Conservation (phyloP, 306 rosid species). For the Quercus wislizeni region DNA sequence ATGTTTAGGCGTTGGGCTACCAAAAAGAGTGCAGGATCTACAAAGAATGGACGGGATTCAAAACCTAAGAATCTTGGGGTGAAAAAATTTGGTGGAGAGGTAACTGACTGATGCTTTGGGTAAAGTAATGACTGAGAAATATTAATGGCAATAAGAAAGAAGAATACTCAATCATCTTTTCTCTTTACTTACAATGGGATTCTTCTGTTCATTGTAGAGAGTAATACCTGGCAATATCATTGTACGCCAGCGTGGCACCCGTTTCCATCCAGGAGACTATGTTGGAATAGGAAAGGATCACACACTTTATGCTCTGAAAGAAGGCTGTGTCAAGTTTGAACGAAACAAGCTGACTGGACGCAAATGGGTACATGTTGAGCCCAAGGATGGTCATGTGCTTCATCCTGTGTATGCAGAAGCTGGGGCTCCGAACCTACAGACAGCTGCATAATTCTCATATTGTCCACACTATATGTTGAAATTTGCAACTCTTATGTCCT, state of each 20-base stretch:
- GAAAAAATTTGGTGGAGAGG: conserved; percentile 94
- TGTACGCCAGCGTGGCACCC: conserved; percentile 86
- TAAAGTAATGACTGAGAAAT: background rate
- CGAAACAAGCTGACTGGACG: conserved; percentile 71
- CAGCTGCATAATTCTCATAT: conserved; percentile 25
- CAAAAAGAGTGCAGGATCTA: conserved; percentile 80
- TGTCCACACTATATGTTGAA: background rate
- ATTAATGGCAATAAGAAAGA: background rate
- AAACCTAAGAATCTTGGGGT: conserved; percentile 92
- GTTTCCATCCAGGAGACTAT: conserved; percentile 91
- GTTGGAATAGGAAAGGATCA: conserved; percentile 87
- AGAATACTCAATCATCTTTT: background rate
- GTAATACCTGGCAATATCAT: conserved; percentile 92
- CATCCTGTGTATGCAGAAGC: conserved; percentile 64
- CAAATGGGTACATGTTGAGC: conserved; percentile 81
- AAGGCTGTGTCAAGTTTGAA: conserved; percentile 82
- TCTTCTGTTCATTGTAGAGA: conserved; percentile 43
- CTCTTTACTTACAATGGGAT: background rate
- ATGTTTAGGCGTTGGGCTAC: conserved; percentile 88
- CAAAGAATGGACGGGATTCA: conserved; percentile 93
- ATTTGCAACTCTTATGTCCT: background rate
- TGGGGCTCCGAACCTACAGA: conserved; percentile 32
- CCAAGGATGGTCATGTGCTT: conserved; percentile 84
- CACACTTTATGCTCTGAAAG: conserved; percentile 78
- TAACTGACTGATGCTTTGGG: conserved; percentile 33